Evolutionary conservation across 768 basidiomycete genomes (phyloP), one percentile per base, ranked within the genome.

Genomic region (Grammothele lineata): DNA sequence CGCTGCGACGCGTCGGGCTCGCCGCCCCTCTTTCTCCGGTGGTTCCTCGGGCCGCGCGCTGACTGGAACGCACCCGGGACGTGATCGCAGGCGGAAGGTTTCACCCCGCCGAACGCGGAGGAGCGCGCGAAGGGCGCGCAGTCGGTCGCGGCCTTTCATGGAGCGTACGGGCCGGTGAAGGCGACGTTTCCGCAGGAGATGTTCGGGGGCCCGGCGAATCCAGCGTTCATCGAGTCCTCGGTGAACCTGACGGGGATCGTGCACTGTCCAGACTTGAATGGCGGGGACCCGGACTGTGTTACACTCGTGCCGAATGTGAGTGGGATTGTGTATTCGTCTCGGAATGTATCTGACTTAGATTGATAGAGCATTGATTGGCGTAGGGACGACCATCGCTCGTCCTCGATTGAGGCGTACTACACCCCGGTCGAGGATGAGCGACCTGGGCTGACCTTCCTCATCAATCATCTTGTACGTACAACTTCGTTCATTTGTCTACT

Each of bases 201-300:
- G 74, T 80, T 76, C 50, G 76, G 77, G n/a, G 51, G 51, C 7
- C 51, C 51, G 4, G 45, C 47, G 38, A 44, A 47, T 34, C 11
- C 27, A 12, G 79, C 77, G n/a, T 81, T 80, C 57, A 60, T 75
- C 37, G 47, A 69, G 41, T 73, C 77, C 3, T 70, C 78, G 43
- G 66, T 69, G 22, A 65, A 66, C 35, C 53, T 77, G 10, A 77
- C 75, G 5, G 76, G 75, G 1, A 76, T 79, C 49, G 66, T 56
- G 7, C 75, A 69, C 44, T 72, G 48, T 56, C 63, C 65, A 25
- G 80, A 82, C 57, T 55, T 78, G 33, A 80, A 80, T 55, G 78
- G 79, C 23, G 78, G 79, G 0, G 69, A 67, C 10, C 73, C 77
- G 6, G 78, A 80, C 51, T 73, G 74, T 46, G 79, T 82, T 3